phyloP scores from a whole-genome alignment of 2,329 filamentous ascomycete genomes.

The Gremmenia infestans region DNA sequence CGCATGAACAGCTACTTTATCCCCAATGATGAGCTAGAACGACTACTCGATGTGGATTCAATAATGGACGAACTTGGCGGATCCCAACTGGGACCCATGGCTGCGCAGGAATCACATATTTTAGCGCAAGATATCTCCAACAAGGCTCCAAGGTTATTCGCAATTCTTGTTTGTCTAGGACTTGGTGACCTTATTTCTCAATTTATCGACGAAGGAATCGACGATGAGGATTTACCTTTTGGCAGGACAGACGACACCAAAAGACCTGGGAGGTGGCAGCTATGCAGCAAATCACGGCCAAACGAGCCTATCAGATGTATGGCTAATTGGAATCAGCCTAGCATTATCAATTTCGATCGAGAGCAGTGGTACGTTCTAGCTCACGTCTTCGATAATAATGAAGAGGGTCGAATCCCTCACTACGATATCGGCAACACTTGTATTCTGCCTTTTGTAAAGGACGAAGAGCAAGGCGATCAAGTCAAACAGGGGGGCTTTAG shows the following conservation, averaged over 20 bases:
- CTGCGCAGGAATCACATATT: neutral
- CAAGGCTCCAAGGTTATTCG: slow-evolving; percentile 1
- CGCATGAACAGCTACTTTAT: neutral
- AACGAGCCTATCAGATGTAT: slow-evolving; percentile 4
- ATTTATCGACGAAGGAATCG: slow-evolving; percentile 1
- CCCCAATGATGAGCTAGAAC: neutral
- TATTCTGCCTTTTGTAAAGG: slow-evolving; percentile 10
- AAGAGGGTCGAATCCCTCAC: neutral
- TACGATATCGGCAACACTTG: neutral
- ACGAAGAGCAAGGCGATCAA: neutral
- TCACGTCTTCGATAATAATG: slow-evolving; percentile 2
- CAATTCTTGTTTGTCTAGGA: neutral
- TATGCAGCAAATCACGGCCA: neutral
- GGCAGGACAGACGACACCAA: neutral
- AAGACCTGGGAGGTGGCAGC: neutral
- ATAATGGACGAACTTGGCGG: neutral
- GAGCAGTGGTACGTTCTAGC: slow-evolving; percentile 6
- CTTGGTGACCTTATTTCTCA: neutral
- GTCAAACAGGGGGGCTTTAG: slow-evolving; percentile 1
- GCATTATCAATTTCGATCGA: neutral
- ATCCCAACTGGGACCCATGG: neutral
- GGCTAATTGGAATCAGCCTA: neutral
- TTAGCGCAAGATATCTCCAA: neutral
- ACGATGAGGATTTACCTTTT: slow-evolving; percentile 4
- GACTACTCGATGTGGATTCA: neutral